These are phyloP conservation scores for Proliferodiscus dingleyae DNA, from an alignment of 2,329 filamentous ascomycete species.

Conservation along the genomic window DNA sequence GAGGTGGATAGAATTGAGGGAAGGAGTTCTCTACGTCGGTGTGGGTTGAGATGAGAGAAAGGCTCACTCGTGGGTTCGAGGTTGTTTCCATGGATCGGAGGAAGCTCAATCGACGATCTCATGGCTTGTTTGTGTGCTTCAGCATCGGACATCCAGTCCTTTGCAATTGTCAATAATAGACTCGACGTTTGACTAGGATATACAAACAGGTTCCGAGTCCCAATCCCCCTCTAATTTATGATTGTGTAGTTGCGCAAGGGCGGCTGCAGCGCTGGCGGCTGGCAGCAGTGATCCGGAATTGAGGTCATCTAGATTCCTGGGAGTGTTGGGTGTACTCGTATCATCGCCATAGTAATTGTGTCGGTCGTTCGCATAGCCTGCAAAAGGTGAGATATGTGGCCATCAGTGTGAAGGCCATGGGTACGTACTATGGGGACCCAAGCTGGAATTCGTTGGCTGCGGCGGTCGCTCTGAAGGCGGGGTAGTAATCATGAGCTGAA, in stretches of 20 bases:
- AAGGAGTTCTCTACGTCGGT: constrained; percentile 67
- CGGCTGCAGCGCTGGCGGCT: constrained; percentile 75
- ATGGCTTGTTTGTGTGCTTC: constrained; percentile 60
- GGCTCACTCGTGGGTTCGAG: constrained; percentile 60
- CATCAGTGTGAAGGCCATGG: constrained; percentile 5
- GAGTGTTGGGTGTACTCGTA: constrained; percentile 61
- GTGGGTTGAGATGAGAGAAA: constrained; percentile 56
- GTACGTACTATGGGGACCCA: constrained; percentile 26
- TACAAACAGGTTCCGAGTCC: constrained; percentile 71
- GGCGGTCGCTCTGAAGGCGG: constrained; percentile 53
- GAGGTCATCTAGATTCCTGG: constrained; percentile 66
- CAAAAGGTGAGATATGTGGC: constrained; percentile 23
- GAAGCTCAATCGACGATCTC: constrained; percentile 63
- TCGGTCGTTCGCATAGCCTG: constrained; percentile 55
- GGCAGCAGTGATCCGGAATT: constrained; percentile 55
- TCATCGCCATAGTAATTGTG: constrained; percentile 65
- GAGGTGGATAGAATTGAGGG: constrained; percentile 79
- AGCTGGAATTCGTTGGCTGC: constrained; percentile 26
- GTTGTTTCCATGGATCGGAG: constrained; percentile 57
- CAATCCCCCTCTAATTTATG: constrained; percentile 72
- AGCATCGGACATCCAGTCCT: constrained; percentile 70
- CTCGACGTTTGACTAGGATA: background rate
- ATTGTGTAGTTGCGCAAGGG: constrained; percentile 77
- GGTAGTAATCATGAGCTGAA: constrained; percentile 91
- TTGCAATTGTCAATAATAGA: constrained; percentile 12